Conservation (phyloP, 768 basidiomycete genomes). For the Brasilioporus rufonigricans region DNA sequence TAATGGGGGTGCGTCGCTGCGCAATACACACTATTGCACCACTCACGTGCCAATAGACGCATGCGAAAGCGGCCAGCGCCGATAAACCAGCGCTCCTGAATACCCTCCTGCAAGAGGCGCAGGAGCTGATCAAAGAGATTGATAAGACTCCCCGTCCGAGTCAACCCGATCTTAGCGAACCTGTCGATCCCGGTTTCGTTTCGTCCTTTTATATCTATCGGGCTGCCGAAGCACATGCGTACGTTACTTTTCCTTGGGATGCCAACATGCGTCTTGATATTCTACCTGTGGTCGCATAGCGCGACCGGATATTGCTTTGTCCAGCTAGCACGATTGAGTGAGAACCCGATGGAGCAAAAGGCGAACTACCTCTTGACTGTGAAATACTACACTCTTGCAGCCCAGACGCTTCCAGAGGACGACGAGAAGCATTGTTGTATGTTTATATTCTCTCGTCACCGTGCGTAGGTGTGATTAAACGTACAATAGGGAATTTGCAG, state of each 20-base stretch:
- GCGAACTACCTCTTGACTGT: neutral
- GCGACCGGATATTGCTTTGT: neutral
- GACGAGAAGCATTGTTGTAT: slow-evolving; percentile 1
- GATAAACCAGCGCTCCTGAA: neutral
- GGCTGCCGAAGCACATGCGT: neutral
- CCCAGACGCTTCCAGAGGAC: neutral
- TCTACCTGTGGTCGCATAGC: neutral
- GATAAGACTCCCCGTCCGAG: neutral
- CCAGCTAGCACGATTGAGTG: neutral
- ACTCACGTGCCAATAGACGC: neutral
- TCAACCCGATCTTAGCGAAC: neutral
- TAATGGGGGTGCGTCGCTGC: neutral
- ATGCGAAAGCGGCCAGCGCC: neutral
- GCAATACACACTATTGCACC: neutral
- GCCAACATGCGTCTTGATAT: neutral
- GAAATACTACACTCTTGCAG: neutral
- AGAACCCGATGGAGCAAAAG: neutral
- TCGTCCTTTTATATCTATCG: slow-evolving; percentile 4
- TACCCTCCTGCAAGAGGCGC: neutral
- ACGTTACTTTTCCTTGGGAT: neutral
- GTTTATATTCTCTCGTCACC: neutral
- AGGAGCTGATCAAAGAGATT: neutral
- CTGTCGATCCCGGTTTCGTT: neutral
- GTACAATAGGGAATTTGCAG: neutral
- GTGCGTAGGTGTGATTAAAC: neutral